A percentile compares a stretch with the other conserved stretches of the same genome.
Conservation (phyloP, 1,139 yeast species). For the Debaryomyces robertsiae region DNA sequence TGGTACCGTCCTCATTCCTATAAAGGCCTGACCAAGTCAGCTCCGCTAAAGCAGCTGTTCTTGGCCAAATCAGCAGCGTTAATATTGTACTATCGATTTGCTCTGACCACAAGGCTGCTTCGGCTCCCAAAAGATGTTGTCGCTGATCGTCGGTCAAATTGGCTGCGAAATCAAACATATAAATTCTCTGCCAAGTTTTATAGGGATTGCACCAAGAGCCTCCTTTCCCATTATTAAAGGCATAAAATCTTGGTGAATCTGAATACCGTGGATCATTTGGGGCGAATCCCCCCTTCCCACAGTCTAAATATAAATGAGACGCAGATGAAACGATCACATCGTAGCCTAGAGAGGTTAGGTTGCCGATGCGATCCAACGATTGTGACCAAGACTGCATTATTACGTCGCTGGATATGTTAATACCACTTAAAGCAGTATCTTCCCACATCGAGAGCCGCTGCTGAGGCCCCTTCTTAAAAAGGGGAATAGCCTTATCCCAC, state of each 20-base stretch:
- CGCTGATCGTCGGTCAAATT: constrained; percentile 37
- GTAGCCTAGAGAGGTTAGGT: constrained; percentile 39
- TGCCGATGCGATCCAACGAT: constrained; percentile 28
- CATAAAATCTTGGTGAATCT: constrained; percentile 26
- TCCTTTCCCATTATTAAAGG: constrained; percentile 35
- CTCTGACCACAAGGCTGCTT: constrained; percentile 51
- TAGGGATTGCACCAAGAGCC: constrained; percentile 57
- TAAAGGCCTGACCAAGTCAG: constrained; percentile 49
- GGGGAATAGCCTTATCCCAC: constrained; percentile 41
- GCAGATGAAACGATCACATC: constrained; percentile 46
- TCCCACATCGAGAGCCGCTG: constrained; percentile 51
- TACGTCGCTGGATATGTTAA: constrained; percentile 32
- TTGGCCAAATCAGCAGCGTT: constrained; percentile 49
- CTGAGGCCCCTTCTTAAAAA: constrained; percentile 27
- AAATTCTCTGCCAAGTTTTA: constrained; percentile 53
- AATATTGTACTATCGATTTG: constrained; percentile 42
- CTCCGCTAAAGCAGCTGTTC: constrained; percentile 53
- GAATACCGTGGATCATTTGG: constrained; percentile 41
- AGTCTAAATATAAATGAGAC: constrained; percentile 45
- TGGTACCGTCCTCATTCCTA: constrained; percentile 28
- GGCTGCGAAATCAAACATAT: constrained; percentile 39
- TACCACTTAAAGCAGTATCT: constrained; percentile 37
- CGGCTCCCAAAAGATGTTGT: constrained; percentile 45
- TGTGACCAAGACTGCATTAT: constrained; percentile 47
- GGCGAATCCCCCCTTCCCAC: constrained; percentile 49